These are phyloP conservation scores for Penicillium samsonianum DNA, from an alignment of 495 filamentous ascomycete genomes.

Conservation along the genomic window DNA sequence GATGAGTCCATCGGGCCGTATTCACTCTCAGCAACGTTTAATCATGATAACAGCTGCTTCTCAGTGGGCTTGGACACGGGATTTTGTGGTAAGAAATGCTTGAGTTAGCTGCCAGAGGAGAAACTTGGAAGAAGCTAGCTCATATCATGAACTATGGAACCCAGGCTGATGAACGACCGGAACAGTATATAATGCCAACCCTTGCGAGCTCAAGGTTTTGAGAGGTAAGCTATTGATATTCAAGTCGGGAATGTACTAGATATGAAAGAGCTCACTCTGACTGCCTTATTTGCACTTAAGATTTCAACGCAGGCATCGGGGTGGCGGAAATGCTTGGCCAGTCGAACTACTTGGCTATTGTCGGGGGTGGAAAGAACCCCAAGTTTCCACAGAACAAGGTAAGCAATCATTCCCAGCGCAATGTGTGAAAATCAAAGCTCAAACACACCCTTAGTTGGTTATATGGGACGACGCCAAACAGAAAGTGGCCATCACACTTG, in stretches of 20 bases:
- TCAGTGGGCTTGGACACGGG: slow-evolving; percentile 84
- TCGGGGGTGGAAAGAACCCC: slow-evolving; percentile 83
- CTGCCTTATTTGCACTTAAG: slow-evolving; percentile 41
- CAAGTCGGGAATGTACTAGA: not conserved
- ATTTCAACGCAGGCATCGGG: slow-evolving; percentile 83
- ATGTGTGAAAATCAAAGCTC: not conserved
- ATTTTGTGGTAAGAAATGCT: slow-evolving; percentile 68
- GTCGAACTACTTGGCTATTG: slow-evolving; percentile 84
- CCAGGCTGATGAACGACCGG: slow-evolving; percentile 12
- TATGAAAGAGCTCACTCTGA: not conserved
- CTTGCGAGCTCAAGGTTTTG: slow-evolving; percentile 71
- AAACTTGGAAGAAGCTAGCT: slow-evolving; percentile 4
- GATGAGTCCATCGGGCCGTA: slow-evolving; percentile 71
- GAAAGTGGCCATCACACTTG: slow-evolving; percentile 70
- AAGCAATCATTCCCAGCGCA: slow-evolving; percentile 22
- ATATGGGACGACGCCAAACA: slow-evolving; percentile 91
- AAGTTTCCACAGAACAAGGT: slow-evolving; percentile 90
- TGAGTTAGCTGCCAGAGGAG: not conserved
- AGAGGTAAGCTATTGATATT: slow-evolving; percentile 49
- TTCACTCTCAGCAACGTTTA: slow-evolving; percentile 84
- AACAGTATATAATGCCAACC: slow-evolving; percentile 74
- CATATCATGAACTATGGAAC: slow-evolving; percentile 2
- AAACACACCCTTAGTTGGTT: slow-evolving; percentile 57
- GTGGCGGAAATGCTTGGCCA: slow-evolving; percentile 85
- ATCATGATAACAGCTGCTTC: slow-evolving; percentile 84